Evolutionary conservation across 2,329 filamentous ascomycete genomes (phyloP).

Genomic region (Beauveria sp.): DNA sequence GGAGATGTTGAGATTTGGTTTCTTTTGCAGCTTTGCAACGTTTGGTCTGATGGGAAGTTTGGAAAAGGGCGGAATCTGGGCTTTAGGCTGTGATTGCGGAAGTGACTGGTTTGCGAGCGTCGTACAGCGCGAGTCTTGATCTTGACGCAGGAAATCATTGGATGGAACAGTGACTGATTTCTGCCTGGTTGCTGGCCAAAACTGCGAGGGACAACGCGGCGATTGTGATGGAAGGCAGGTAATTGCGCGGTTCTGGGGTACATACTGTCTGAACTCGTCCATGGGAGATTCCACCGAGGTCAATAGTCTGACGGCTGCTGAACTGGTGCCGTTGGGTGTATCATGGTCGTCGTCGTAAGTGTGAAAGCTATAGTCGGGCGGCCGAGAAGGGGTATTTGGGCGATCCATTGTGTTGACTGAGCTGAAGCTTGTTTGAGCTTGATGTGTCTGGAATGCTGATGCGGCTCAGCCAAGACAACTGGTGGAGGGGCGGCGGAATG

Average conservation of each 20-base stretch:
- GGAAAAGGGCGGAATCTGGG: not conserved
- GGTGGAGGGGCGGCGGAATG: constrained; percentile 7
- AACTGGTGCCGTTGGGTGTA: constrained; percentile 39
- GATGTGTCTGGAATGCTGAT: constrained; percentile 21
- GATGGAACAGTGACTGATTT: constrained; percentile 7
- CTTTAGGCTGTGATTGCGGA: not conserved
- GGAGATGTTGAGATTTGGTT: constrained; percentile 18
- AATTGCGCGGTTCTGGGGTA: constrained; percentile 22
- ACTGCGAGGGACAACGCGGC: not conserved
- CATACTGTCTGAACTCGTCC: constrained; percentile 46
- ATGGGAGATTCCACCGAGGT: constrained; percentile 53
- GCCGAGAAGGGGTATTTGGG: constrained; percentile 42
- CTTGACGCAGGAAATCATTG: not conserved
- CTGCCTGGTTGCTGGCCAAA: constrained; percentile 6
- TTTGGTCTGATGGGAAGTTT: constrained; percentile 2
- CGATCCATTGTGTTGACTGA: constrained; percentile 36
- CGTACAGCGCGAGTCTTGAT: not conserved
- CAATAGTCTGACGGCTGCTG: constrained; percentile 51
- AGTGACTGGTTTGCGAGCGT: not conserved
- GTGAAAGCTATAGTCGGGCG: constrained; percentile 51
- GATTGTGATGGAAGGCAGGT: constrained; percentile 12
- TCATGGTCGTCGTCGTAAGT: constrained; percentile 49
- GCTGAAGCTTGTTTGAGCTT: constrained; percentile 7
- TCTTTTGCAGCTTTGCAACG: constrained; percentile 45
- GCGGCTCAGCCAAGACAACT: constrained; percentile 7